Conservation (phyloP, 2,329 filamentous ascomycete species). For the Cladosporium velox region DNA sequence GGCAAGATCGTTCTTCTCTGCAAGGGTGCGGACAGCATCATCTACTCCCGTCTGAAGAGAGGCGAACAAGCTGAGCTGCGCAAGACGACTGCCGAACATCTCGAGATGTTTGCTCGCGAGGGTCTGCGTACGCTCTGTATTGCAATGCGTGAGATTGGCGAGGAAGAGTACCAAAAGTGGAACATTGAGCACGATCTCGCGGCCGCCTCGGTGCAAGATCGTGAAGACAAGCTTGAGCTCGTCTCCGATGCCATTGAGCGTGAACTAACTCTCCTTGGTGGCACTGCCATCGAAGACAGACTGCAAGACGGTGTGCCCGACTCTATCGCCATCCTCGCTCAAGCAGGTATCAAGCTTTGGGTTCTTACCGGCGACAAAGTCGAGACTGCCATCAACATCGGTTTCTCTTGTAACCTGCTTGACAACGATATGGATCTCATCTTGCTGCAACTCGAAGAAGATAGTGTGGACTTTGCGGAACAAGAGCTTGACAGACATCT, state of each 20-base stretch:
- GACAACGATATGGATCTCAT: conserved; percentile 98
- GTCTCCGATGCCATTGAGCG: conserved; percentile 90
- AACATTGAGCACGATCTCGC: conserved; percentile 84
- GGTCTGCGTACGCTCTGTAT: conserved; percentile 93
- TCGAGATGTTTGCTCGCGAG: conserved; percentile 96
- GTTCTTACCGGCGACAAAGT: conserved; percentile 98
- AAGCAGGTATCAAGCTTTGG: conserved; percentile 98
- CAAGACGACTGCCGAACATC: conserved; percentile 81
- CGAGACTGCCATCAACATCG: conserved; percentile 99
- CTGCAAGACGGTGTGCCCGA: conserved; percentile 96
- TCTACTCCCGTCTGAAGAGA: conserved; percentile 84
- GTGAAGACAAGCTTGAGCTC: conserved; percentile 89
- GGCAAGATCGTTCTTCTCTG: conserved; percentile 88
- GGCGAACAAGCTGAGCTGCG: conserved; percentile 86
- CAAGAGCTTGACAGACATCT: conserved; percentile 75
- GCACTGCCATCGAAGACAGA: conserved; percentile 95
- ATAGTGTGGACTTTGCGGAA: conserved; percentile 64
- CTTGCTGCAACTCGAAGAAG: conserved; percentile 80
- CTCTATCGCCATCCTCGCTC: conserved; percentile 84
- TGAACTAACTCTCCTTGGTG: conserved; percentile 82
- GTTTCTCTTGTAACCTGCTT: conserved; percentile 96
- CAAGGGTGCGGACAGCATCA: conserved; percentile 96
- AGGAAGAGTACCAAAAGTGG: conserved; percentile 84
- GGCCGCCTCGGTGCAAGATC: conserved; percentile 76
- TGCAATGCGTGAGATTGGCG: conserved; percentile 75